Evolutionary conservation across 768 basidiomycete genomes (phyloP).

Genomic region (Termitomyces sp.): DNA sequence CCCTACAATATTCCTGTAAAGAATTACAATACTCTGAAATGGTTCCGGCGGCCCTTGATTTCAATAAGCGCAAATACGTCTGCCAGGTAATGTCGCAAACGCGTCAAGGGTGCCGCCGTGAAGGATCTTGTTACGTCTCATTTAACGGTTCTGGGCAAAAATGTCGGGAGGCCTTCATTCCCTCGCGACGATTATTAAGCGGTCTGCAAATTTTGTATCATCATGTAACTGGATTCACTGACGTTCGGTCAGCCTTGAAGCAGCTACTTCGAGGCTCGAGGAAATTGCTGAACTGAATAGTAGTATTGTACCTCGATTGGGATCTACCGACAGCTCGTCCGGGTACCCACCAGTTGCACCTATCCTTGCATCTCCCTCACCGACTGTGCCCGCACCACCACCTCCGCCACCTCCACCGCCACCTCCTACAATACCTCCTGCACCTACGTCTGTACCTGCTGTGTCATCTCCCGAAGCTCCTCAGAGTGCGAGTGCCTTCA

Average conservation of each 20-base stretch:
- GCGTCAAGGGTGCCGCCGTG: constrained; percentile 3
- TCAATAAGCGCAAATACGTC: constrained; percentile 9
- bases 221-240: constrained; percentile 2
- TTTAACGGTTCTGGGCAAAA: not conserved
- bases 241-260: constrained; percentile 62
- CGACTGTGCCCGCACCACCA: constrained; percentile 20
- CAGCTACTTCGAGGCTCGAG: constrained; percentile 90
- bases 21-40: no score
- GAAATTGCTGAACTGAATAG: constrained; percentile 63
- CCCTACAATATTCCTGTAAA: not conserved
- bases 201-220: constrained; percentile 35
- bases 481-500: constrained; percentile 64
- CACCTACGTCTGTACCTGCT: constrained; percentile 19
- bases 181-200: constrained; percentile 77
- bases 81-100: constrained; percentile 1
- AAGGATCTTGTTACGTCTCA: not conserved
- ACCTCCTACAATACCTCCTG: constrained; percentile 20
- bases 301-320: constrained; percentile 6
- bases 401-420: constrained; percentile 21
- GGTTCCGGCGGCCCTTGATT: not conserved
- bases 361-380: constrained; percentile 12
- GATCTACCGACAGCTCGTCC: constrained; percentile 10
- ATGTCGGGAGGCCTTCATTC: constrained; percentile 61
- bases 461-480: constrained; percentile 37
- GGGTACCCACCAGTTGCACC: constrained; percentile 3